A percentile compares a stretch with the other conserved stretches of the same genome.
Conservation (phyloP, 306 rosid genomes). For the Castanea sativa region DNA sequence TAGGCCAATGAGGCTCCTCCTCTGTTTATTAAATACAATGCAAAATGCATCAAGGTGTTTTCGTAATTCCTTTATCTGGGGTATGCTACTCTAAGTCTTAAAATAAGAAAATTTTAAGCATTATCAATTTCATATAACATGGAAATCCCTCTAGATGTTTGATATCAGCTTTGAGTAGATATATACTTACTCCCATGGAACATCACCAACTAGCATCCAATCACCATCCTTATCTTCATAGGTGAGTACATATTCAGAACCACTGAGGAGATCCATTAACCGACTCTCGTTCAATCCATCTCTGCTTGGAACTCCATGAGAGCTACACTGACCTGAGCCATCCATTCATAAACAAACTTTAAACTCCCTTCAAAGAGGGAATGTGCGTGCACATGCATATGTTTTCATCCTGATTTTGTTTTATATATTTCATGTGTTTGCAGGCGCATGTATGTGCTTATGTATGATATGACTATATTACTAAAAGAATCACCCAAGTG, state of each 20-base stretch:
- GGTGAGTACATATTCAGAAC: constrained; percentile 94
- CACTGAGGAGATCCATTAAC: constrained; percentile 83
- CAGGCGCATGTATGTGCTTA: background rate
- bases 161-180: constrained; percentile 6
- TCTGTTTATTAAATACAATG: background rate
- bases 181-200: constrained; percentile 88
- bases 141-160: background rate
- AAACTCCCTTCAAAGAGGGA: constrained; percentile 1
- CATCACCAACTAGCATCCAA: constrained; percentile 99
- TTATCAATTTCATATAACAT: background rate
- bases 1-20: too few species aligned
- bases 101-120: background rate
- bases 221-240: constrained; percentile 96
- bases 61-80: background rate
- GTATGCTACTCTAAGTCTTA: background rate
- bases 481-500: background rate
- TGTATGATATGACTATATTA: background rate
- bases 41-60: background rate
- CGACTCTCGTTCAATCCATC: constrained; percentile 73
- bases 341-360: constrained; percentile 18
- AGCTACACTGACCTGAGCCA: constrained; percentile 76
- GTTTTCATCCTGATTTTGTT: background rate
- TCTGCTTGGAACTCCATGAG: constrained; percentile 55
- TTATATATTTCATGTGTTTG: background rate
- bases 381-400: background rate